Evolutionary conservation across 768 basidiomycete species (phyloP), one percentile per base, ranked within the genome.

Genomic region (Suillus weaverae): DNA sequence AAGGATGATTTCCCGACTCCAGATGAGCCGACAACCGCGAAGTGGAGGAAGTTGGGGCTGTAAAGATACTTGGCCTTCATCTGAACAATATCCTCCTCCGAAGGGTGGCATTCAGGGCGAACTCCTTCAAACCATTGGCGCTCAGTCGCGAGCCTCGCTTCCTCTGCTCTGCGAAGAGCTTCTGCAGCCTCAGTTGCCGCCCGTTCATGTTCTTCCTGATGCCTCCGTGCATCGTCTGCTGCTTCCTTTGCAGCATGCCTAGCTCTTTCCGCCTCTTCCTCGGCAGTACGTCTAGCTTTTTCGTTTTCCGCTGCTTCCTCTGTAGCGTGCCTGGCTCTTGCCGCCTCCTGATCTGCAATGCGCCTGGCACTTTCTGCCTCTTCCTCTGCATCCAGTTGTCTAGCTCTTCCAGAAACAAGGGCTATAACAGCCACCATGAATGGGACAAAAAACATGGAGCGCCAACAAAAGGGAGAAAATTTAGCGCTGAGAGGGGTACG

Each of bases 1-100:
- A 75, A 61, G 9, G 74, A 74, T 22, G 73, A 74, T 60, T 75
- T 75, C 30, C 74, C 74, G 26, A 65, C 70, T 16, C 72, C 73
- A 7, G 70, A 62, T 18, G 66, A 44, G 16, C 74, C 74, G 60
- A 71, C 70, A 55, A 76, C 62, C 36, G 71, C 74, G 44, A 76
- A 68, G 62, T 76, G 72, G 56, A 70, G 67, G 36, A 68, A 55
- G 33, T 51, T 50, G 57, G 70, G 70, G n/a, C 56, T 43, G 32
- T 60, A 64, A 16, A 16, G 7, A 43, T 60, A 32, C 6, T 32
- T 30, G 11, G 20, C 30, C 26, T 39, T 64, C 14, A 59, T 59
- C 20, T 4, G 30, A 33, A 30, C 16, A 30, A 64, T 51, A 36
- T 70, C 70, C n/a, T 65, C 67, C 35, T 56, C 48, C 16, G 69